Percentiles rank a stretch among this genome's conserved stretches.
Evolutionary conservation across 768 basidiomycete species (phyloP).

Genomic region (Tricholoma bakamatsutake): DNA sequence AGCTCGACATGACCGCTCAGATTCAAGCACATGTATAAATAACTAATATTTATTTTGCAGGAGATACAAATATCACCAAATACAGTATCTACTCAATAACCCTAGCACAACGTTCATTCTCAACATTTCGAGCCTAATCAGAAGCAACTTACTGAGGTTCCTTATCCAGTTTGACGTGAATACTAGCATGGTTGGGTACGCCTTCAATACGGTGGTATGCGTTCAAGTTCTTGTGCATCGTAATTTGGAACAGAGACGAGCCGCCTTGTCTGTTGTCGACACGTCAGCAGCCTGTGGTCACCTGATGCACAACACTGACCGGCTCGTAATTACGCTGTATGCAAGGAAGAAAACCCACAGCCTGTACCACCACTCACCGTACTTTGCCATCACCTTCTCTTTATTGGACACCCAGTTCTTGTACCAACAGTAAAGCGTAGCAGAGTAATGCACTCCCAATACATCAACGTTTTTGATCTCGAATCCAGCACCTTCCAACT

Average conservation of each 20-base stretch:
- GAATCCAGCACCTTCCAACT: constrained; percentile 89
- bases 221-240: constrained; percentile 97
- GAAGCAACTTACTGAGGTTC: constrained; percentile 64
- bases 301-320: constrained; percentile 34
- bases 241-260: constrained; percentile 94
- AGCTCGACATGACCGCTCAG: constrained; percentile 20
- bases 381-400: constrained; percentile 82
- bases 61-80: background rate
- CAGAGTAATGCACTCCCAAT: constrained; percentile 95
- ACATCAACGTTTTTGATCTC: constrained; percentile 97
- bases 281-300: background rate
- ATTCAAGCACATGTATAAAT: no score
- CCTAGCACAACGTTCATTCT: constrained; percentile 30
- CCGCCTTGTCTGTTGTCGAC: constrained; percentile 63
- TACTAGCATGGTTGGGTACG: constrained; percentile 73
- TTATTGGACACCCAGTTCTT: constrained; percentile 95
- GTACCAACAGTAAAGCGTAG: constrained; percentile 90
- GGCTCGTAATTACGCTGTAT: constrained; percentile 77
- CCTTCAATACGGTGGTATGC: constrained; percentile 89
- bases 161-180: constrained; percentile 58
- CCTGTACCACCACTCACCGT: constrained; percentile 92
- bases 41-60: no score
- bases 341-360: constrained; percentile 98
- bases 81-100: background rate
- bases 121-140: no score